These are phyloP conservation scores for Chlorencoelia australis DNA, from an alignment of 2,329 filamentous ascomycete species.

Conservation along the genomic window DNA sequence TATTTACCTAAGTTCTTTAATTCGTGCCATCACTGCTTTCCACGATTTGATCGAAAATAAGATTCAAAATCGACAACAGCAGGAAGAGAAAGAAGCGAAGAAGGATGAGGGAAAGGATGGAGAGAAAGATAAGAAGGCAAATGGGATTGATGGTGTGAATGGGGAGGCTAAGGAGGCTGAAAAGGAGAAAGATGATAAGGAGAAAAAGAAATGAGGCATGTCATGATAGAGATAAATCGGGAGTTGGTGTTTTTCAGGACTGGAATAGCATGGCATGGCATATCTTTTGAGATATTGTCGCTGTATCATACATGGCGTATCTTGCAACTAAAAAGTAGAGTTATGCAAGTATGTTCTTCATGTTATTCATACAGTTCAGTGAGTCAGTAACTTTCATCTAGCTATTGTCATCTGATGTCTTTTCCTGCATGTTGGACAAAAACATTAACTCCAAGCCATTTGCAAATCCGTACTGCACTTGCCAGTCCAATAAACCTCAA, in stretches of 20 bases:
- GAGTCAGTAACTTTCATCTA: too few species aligned
- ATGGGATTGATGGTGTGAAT: slow-evolving; percentile 43
- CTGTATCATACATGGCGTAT: slow-evolving; percentile 28
- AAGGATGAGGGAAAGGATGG: slow-evolving; percentile 49
- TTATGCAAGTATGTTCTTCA: slow-evolving; percentile 13
- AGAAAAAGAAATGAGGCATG: slow-evolving; percentile 35
- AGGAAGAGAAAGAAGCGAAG: slow-evolving; percentile 86
- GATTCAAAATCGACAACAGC: slow-evolving; percentile 95
- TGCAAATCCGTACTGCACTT: too few species aligned
- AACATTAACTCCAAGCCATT: too few species aligned
- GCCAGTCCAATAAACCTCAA: too few species aligned
- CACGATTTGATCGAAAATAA: slow-evolving; percentile 99
- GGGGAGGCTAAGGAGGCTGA: slow-evolving; percentile 36
- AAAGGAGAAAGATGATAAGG: slow-evolving; percentile 47
- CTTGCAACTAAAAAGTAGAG: slow-evolving; percentile 21
- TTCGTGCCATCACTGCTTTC: slow-evolving; percentile 96
- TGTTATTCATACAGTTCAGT: too few species aligned
- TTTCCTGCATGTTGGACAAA: too few species aligned
- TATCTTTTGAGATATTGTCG: slow-evolving; percentile 20
- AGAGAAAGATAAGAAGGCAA: slow-evolving; percentile 59
- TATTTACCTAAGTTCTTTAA: slow-evolving; percentile 94
- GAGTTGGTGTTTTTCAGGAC: slow-evolving; percentile 13
- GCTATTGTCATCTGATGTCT: too few species aligned
- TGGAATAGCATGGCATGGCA: slow-evolving; percentile 14
- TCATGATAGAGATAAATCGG: slow-evolving; percentile 8